Base-by-base conservation (phyloP, 768 basidiomycete genomes). In the Kwoniella europaea region DNA sequence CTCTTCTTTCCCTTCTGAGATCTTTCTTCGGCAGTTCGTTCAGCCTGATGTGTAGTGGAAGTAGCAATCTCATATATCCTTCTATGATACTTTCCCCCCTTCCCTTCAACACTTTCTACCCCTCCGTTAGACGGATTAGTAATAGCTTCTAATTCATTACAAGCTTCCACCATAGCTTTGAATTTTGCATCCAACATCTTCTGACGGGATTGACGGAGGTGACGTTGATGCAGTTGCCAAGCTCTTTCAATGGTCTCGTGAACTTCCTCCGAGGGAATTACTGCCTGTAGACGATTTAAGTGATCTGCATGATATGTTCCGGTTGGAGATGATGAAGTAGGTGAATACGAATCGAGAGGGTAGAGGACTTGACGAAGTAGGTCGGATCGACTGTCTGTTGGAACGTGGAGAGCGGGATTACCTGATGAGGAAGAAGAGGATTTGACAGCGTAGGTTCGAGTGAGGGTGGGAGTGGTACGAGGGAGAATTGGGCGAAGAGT, bases 161-260 rank as follows among this genome's bases (percentile, higher is more conserved):
- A 94, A 16, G 95, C 95, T 75, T 85, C 84, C 81, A 86, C 85
- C 94, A 97, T 94, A 76, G 88, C 88, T 66, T 89, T 87, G 78
- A 90, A 94, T 83, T 95, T 95, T 83, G 90, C 87, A 68, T 86
- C 85, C 71, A 92, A 81, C 78, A 93, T 91, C 44, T 86, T 88
- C 35, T 90, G 88, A 56, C 91, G 87, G 71, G 87, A 85, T 78
- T 91, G 88, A 53, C 94, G 88, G 50, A 90, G 70, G 78, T 92
- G 90, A 41, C 94, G 88, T 74, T 88, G 87, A 84, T 93, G 89
- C 12, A 98, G 87, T 63, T 90, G 85, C 91, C 92, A 98, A 3
- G 94, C 94, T 42, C 94, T 89, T 74, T 93, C 91, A 64, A 97
- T 94, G 2, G 93, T 97, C 72, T 93, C 88, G 85, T 97, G 93